Evolutionary conservation across 2,329 filamentous ascomycete genomes (phyloP), one percentile per base, ranked within the genome.

Genomic region (Pseudopyrenochaeta lycopersici): DNA sequence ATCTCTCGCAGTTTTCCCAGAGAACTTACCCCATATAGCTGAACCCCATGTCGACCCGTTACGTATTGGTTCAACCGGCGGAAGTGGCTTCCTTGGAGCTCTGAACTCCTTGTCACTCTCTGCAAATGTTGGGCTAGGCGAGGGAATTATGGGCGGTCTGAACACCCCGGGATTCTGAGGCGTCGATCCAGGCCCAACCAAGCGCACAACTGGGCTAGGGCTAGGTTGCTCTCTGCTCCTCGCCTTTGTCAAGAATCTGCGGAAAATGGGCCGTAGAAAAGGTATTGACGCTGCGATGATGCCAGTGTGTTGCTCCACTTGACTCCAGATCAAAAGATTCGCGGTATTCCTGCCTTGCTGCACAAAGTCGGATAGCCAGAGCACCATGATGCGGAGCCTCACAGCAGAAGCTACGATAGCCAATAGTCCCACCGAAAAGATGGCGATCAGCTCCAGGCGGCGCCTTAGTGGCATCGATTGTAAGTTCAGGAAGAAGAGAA

Each of bases 401-500:
- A 70, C 45, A 2, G 67, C 64, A 9, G 72, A 75, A 1, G 69
- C 70, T 11, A 68, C 45, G 12, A 75, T 63, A 12, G 71, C 69
- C 3, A 73, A 15, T 40, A 72, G 60, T 7, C 72, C 71, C 46
- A 74, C 55, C 15, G 69, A 69, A 60, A 74, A 74, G 41, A 70
- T 71, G 31, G 58, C 67, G 7, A 65, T 33, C n/a, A 88, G 75
- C 1, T 81, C 83, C 12, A 82, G 64, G 59, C 84, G 84, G 43
- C 82, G 80, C 4, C 74, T 72, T 0, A 58, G 56, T 0, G 80
- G 78, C 36, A 84, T 81, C 23, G 44, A 59, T 48, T 79, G 76
- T 1, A 84, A 73, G 4, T 74, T 74, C 1, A 76, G 63, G 46
- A 82, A 71, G 61, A 82, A 75, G 1, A 77, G 72, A 4, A 81